Conservation (phyloP, 2,329 filamentous ascomycete genomes). For the Claviceps capensis region DNA sequence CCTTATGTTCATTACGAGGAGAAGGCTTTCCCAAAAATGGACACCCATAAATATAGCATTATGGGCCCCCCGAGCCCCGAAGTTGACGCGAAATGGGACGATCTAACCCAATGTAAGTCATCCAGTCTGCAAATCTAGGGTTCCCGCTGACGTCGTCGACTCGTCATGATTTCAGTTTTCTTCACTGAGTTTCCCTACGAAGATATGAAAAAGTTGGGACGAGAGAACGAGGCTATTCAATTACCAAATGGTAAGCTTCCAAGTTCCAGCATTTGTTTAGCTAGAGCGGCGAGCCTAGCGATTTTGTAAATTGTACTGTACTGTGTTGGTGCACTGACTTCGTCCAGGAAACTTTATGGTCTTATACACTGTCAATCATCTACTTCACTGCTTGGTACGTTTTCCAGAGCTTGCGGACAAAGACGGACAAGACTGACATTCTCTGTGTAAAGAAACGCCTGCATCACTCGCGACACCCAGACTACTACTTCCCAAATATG, state of each 20-base stretch:
- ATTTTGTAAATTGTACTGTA: no score
- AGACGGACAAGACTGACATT: neutral
- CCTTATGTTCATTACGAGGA: neutral
- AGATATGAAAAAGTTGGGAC: neutral
- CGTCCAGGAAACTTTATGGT: neutral
- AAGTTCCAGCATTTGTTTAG: no score
- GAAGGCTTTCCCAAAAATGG: neutral
- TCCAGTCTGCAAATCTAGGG: neutral
- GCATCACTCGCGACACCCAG: neutral
- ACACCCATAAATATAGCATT: neutral
- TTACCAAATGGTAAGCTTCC: neutral
- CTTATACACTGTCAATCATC: neutral
- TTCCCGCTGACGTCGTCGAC: neutral
- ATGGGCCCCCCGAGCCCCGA: neutral
- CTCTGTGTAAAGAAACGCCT: neutral
- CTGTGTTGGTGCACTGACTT: neutral
- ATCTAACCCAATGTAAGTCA: neutral
- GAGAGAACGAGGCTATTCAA: neutral
- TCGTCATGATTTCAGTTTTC: neutral
- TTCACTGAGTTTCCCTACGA: constrained; percentile 1
- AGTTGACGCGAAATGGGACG: neutral
- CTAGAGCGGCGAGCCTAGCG: no score
- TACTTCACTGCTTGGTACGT: neutral
- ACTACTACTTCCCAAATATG: neutral
- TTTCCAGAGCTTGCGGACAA: neutral